Evolutionary conservation across 2,329 filamentous ascomycete species (phyloP), one percentile per base, ranked within the genome.

Genomic region (Aspergillus spinulosporus): DNA sequence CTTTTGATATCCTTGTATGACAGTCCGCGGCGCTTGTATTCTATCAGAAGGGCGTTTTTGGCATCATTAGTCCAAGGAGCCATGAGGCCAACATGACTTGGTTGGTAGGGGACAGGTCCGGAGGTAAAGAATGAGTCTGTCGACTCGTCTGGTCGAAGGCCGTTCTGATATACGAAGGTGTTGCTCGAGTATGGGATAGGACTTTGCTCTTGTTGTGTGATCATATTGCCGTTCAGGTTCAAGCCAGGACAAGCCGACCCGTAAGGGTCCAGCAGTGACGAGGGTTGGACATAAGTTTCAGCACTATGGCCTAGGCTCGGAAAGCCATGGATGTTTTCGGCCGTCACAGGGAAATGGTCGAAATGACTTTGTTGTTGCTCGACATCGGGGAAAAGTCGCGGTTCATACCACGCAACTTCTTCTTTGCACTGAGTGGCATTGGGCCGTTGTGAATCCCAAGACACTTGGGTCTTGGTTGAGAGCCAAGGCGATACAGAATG

Each of bases 1-100:
- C 67, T 66, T 58, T 78, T 79, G 61, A 80, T 80, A 7, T 78
- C 72, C 53, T 75, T 78, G 66, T 80, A 80, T 1, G 77, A 78
- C 26, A 77, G 65, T 0, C 76, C 77, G 7, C 68, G 64, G 3
- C 64, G 66, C 57, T 78, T 78, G 56, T 68, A 74, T 7, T 69
- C 61, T 7, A 80, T 67, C 3, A 80, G 62, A 47, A 76, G 73
- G 3, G 64, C 65, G 56, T 80, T 75, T 39, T 69, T 71, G 7
- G 62, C 45, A 8, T 70, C 62, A 9, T 28, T 63, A 39, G 57
- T 58, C 54, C 62, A 62, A 4, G 60, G 7, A 1, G 43, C 52
- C n/a, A 62, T 28, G 37, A 54, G 58, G 6, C 54, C 50, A 6
- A 14, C 5, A 11, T 36, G 12, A 34, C 42, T 50, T 4, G 55